Percentiles rank a stretch among this genome's conserved stretches.
Conservation (phyloP, 768 basidiomycete species). For the Crepidotus variabilis region DNA sequence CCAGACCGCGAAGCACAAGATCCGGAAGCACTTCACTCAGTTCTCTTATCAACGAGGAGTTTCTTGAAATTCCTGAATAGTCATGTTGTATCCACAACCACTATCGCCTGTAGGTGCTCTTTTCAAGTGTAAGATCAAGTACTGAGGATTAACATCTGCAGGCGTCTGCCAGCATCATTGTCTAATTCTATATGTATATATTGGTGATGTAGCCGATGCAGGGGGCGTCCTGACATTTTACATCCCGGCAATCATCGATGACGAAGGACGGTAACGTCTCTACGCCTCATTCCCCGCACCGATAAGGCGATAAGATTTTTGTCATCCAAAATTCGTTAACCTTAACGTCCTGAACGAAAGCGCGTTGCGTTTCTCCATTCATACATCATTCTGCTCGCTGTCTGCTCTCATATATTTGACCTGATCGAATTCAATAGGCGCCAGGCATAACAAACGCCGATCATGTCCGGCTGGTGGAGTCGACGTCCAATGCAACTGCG, state of each 20-base stretch:
- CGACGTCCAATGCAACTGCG: no score
- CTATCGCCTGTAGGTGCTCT: constrained; percentile 70
- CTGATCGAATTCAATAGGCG: no score
- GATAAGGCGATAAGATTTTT: background rate
- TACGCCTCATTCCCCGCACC: background rate
- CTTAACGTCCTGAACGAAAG: no score
- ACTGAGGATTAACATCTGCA: constrained; percentile 23
- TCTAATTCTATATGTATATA: constrained; percentile 85
- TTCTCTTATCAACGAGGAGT: constrained; percentile 67
- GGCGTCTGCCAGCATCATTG: constrained; percentile 83
- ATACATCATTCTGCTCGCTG: no score
- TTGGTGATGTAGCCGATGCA: constrained; percentile 73
- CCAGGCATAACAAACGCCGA: no score
- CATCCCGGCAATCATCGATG: constrained; percentile 74
- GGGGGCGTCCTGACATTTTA: constrained; percentile 89
- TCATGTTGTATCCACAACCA: constrained; percentile 77
- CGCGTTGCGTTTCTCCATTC: no score
- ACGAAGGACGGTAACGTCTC: constrained; percentile 21
- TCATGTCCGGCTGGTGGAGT: no score
- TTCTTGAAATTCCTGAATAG: constrained; percentile 80
- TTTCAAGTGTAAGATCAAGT: background rate
- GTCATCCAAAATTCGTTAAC: background rate
- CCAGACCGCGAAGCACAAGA: constrained; percentile 40
- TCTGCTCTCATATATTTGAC: no score
- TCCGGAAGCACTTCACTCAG: constrained; percentile 55